Base-by-base conservation (phyloP, 2,329 filamentous ascomycete species). In the Epichloe typhina region DNA sequence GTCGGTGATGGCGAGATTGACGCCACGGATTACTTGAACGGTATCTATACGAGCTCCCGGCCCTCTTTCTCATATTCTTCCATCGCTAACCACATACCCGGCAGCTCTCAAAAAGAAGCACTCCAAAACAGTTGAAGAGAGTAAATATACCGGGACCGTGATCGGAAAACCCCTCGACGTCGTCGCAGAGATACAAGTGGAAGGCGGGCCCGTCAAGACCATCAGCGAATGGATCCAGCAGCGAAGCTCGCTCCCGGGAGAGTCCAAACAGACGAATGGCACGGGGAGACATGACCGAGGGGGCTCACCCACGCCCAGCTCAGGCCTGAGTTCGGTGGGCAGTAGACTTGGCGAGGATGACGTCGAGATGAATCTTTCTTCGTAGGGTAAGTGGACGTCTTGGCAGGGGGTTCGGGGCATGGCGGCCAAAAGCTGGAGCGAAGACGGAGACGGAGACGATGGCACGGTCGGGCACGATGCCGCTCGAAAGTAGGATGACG, bases 61-160 rank as follows among this genome's bases (percentile, higher is more conserved):
- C 19, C 13, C 8, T 31, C 33, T 4, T 21, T 21, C 23, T 19
- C 8, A 6, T 21, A 12, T 17, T 6, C 2, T 17, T 4, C 0
- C 1, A 39, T 21, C 19, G 35, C 52, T 52, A 36, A 51, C 26
- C 6, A 11, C 15, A 2, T 3, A 3, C 2, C 2, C 12, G 31
- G 15, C 56, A 86, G 85, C 82, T 4, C 71, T 97, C 41, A 96
- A 95, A 68, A 93, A 90, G 69, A 95, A 94, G 63, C 87, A 95
- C 66, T 89, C 84, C 69, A 94, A 93, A 59, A 86, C 85, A 1
- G 87, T 86, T 55, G 88, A 94, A 61, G 89, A 95, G 61, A 83
- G 84, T 9, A 84, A 91, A 60, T 95, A 88, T 65, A 80, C 84
- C 57, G 88, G 88, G 33, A 95, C 91, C 0, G 77, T 93, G 0